Base-by-base conservation (phyloP, 140 eudicot species). In the Ambrosia hybrid region DNA sequence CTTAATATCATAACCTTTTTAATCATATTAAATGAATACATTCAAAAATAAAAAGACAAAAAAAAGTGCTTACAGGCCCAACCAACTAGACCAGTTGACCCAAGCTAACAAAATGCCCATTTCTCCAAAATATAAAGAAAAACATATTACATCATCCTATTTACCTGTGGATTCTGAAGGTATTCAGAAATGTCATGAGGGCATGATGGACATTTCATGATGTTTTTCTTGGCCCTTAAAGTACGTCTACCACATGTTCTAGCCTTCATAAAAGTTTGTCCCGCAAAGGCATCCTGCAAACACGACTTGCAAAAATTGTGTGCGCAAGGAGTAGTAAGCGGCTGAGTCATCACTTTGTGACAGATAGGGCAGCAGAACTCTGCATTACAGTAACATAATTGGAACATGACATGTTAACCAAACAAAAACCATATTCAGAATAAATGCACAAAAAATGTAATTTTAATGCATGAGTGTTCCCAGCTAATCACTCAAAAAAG, bases 141-240 rank as follows among this genome's bases (percentile, higher is more conserved):
- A 56, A 6, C 53, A 71, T 16, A 41, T 21, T 21, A 21, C 30
- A 21, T 21, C 30, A 21, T 14, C 57, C 6, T 2, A 39, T 30
- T 33, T 80, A 89, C 98, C 95, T 92, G 96, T 10, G 96, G 95
- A 74, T 80, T 85, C 68, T 83, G 93, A 13, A 93, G 96, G 81
- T 76, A 93, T 15, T 88, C 97, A 68, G 98, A 90, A 57, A 93
- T 90, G 76, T 93, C 98, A 63, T 71, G 76, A 57, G 90, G 69
- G 79, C 98, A 93, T 11, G 96, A 79, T 6, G 98, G 98, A 67
- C 98, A 93, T 80, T 90, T 87, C 96, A 90, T 73, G 62, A 87
- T 71, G 72, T 85, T 93, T 79, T 90, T 93, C 79, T 85, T 82
- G 8, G 97, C 81, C 65, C 97, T 81, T 45, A 91, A 80, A 4